Evolutionary conservation across 495 filamentous ascomycete species (phyloP), one percentile per base, ranked within the genome.

Genomic region (Aspergillus hancockii): DNA sequence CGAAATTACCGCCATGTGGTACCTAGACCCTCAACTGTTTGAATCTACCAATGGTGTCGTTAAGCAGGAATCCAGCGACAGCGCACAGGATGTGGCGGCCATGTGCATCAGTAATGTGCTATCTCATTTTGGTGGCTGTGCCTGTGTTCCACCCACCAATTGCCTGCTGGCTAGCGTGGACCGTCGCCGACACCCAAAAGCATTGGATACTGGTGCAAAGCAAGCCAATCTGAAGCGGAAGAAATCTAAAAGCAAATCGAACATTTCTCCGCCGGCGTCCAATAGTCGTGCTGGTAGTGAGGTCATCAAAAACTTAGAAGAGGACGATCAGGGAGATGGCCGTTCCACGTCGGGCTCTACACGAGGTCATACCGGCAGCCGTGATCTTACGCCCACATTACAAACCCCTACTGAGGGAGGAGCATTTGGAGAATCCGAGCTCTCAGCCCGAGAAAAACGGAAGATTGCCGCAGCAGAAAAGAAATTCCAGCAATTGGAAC

Each of bases 381-480:
- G 92, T 43, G 92, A 96, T 63, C 76, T 91, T 67, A 95, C 91
- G 8, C 92, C 91, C 0, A 79, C 73, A 8, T 52, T 67, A 31
- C 69, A 65, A 25, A 75, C 78, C 3, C 75, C 78, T 8, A 59
- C 52, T 32, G 76, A 81, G 4, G 73, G 66, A 57, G 78, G 75
- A 64, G 78, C 51, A 64, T 82, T 66, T 74, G 79, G 73, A 49
- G 85, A 75, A 64, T 75, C 75, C 2, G 91, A 90, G 66, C 80
- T 91, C 6, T 94, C 92, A 6, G 91, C 89, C 58, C 85, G 93
- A 16, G 93, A 97, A 63, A 90, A 90, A 71, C 84, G 90, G 41
- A 97, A 97, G 68, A 84, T 96, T 25, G 87, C 89, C 19, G 88
- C 89, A 70, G 81, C 91, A 16, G 92, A 97, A 68, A 89, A 90